A percentile compares a stretch with the other conserved stretches of the same genome.
Evolutionary conservation across 768 basidiomycete genomes (phyloP).

Genomic region (Kwoniella sp.): DNA sequence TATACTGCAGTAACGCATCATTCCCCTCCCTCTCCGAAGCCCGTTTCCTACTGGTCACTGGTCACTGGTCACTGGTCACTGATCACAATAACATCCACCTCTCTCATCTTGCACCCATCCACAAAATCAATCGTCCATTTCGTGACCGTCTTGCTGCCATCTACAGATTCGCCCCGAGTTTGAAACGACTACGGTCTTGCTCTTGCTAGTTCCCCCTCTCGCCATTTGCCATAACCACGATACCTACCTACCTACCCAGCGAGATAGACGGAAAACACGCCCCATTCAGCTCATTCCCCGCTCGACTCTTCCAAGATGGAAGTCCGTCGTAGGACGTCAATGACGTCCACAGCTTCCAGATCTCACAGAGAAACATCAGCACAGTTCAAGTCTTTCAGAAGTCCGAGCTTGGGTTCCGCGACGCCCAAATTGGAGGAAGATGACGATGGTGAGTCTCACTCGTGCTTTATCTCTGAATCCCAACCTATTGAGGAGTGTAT

Average conservation of each 20-base stretch:
- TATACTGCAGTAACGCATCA: too few relatives aligned
- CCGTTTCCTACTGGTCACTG: too few relatives aligned
- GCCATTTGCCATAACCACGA: constrained; percentile 1
- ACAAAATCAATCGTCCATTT: too few relatives aligned
- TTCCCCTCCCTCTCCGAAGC: too few relatives aligned
- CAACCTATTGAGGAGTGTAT: too few relatives aligned
- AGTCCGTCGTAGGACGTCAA: constrained; percentile 12
- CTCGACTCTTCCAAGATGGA: constrained; percentile 12
- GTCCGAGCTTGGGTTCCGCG: constrained; percentile 33
- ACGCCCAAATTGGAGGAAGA: constrained; percentile 38
- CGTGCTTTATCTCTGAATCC: too few relatives aligned
- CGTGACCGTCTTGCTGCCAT: too few relatives aligned
- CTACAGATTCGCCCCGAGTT: neutral
- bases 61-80: too few relatives aligned
- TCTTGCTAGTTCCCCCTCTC: neutral
- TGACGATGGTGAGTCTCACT: constrained; percentile 41
- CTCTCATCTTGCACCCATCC: too few relatives aligned
- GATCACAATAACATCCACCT: too few relatives aligned
- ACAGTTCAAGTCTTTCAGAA: constrained; percentile 19
- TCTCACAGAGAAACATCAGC: constrained; percentile 15
- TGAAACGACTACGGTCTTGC: neutral
- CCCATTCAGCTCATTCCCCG: neutral
- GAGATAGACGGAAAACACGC: too few relatives aligned
- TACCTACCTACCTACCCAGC: neutral
- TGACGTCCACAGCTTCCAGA: constrained; percentile 15